Evolutionary conservation across 2,329 filamentous ascomycete species (phyloP).

Genomic region (Paecilomyces sp.): DNA sequence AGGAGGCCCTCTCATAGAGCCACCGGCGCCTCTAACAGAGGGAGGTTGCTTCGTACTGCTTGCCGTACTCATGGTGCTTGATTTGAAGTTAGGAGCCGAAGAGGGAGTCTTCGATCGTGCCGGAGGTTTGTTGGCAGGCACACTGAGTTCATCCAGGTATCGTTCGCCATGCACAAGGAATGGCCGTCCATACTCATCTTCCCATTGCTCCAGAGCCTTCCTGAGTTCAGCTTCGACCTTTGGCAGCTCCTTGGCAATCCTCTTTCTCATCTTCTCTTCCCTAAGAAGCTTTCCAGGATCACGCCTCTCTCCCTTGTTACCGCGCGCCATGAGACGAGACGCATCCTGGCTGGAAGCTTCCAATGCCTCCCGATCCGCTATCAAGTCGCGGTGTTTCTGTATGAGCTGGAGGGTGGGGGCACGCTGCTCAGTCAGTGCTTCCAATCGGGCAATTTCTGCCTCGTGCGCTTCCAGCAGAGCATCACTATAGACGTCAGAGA

Average conservation of each 20-base stretch:
- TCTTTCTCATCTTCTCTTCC: conserved; percentile 98
- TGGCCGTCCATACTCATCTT: conserved; percentile 86
- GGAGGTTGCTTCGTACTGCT: conserved; percentile 15
- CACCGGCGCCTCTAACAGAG: conserved; percentile 23
- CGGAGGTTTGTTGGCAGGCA: conserved; percentile 59
- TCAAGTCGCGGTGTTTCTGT: conserved; percentile 72
- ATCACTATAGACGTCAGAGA: conserved; percentile 95
- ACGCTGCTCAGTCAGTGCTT: conserved; percentile 77
- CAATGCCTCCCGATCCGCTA: conserved; percentile 81
- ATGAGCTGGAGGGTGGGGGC: conserved; percentile 75
- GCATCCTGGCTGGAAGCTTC: conserved; percentile 90
- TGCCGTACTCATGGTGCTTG: conserved; percentile 8
- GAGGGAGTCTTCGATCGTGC: conserved; percentile 44
- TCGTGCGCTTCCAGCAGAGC: conserved; percentile 92
- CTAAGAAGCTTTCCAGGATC: conserved; percentile 89
- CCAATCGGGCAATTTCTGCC: conserved; percentile 75
- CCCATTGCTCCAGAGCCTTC: conserved; percentile 76
- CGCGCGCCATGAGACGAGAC: conserved; percentile 83
- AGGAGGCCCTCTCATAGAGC: conserved; percentile 31
- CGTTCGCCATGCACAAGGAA: conserved; percentile 90
- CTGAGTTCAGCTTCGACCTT: conserved; percentile 81
- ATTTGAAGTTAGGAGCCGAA: conserved; percentile 20
- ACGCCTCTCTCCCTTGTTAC: conserved; percentile 86
- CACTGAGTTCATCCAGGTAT: conserved; percentile 76
- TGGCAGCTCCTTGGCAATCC: conserved; percentile 90